Percentiles rank a stretch among this genome's conserved stretches.
Evolutionary conservation across 352 stramenopile genomes (phyloP).

Genomic region (Pythium plurisporium): DNA sequence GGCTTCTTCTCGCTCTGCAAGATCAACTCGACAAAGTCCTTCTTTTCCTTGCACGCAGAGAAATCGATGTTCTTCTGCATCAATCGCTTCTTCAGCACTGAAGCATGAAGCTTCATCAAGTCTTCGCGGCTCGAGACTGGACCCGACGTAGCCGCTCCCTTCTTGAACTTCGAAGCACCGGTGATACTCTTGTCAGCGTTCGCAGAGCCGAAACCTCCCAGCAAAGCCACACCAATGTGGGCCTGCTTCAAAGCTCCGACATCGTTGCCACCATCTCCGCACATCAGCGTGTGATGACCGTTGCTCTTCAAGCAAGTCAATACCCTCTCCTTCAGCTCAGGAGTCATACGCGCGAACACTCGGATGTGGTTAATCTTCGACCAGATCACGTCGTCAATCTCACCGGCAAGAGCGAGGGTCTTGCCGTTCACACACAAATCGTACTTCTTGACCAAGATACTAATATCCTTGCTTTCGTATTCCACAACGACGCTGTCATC

Average conservation of each 20-base stretch:
- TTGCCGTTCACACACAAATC: constrained; percentile 85
- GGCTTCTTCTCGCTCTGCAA: constrained; percentile 52
- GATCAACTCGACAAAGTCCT: constrained; percentile 77
- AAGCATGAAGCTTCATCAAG: constrained; percentile 83
- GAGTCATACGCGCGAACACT: constrained; percentile 97
- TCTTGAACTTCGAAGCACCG: constrained; percentile 71
- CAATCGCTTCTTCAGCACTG: constrained; percentile 84
- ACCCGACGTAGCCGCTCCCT: constrained; percentile 34
- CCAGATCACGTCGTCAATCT: constrained; percentile 84
- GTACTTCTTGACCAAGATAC: constrained; percentile 67
- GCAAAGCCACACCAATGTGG: constrained; percentile 79
- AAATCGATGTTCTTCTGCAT: constrained; percentile 62
- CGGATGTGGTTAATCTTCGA: constrained; percentile 71
- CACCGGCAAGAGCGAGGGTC: constrained; percentile 59
- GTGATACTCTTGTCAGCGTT: constrained; percentile 87
- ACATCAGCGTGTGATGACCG: constrained; percentile 95
- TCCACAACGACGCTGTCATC: constrained; percentile 64
- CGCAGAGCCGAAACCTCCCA: constrained; percentile 78
- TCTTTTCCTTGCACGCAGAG: constrained; percentile 70
- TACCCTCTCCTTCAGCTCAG: constrained; percentile 96
- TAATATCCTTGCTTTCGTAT: constrained; percentile 65
- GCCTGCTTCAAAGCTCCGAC: constrained; percentile 93
- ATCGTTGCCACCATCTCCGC: constrained; percentile 98
- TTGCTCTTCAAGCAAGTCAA: constrained; percentile 92
- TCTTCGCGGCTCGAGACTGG: constrained; percentile 44